Percentiles rank a stretch among this genome's conserved stretches.
Evolutionary conservation across 305 asterid genomes (phyloP).

Genomic region (Fraxinus sp.): DNA sequence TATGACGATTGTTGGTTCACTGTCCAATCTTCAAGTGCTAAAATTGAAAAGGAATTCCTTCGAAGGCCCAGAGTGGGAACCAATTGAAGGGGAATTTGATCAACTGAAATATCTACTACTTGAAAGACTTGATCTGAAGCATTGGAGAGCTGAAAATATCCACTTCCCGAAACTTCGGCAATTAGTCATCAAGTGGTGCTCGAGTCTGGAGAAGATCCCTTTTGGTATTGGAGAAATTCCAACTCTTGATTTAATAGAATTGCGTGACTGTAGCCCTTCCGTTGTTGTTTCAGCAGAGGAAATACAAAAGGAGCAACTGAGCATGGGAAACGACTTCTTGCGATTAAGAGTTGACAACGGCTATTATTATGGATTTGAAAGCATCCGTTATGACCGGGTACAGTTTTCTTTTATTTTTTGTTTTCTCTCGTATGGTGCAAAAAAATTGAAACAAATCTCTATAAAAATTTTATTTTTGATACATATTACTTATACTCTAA

Average conservation of each 20-base stretch:
- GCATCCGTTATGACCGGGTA: not conserved
- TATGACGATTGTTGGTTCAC: not conserved
- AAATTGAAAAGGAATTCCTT: not conserved
- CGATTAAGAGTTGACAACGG: not conserved
- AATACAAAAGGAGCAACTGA: not conserved
- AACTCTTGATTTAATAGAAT: not conserved
- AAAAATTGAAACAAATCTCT: not conserved
- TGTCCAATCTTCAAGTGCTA: not conserved
- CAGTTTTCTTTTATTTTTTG: not conserved
- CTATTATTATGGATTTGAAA: too few species aligned
- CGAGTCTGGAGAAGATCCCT: not conserved
- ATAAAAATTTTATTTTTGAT: not conserved
- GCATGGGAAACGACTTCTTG: not conserved
- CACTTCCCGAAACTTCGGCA: not conserved
- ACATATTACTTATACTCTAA: too few species aligned
- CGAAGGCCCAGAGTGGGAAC: not conserved
- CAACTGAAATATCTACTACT: not conserved
- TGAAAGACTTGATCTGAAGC: not conserved
- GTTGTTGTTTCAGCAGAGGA: not conserved
- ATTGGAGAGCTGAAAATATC: not conserved
- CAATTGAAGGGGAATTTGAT: not conserved
- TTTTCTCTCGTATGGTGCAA: not conserved
- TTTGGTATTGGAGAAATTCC: not conserved
- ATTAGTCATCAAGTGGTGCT: not conserved
- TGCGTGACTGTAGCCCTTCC: not conserved